Base-by-base conservation (phyloP, 1,139 yeast genomes). In the Pichia sorboxylosa region DNA sequence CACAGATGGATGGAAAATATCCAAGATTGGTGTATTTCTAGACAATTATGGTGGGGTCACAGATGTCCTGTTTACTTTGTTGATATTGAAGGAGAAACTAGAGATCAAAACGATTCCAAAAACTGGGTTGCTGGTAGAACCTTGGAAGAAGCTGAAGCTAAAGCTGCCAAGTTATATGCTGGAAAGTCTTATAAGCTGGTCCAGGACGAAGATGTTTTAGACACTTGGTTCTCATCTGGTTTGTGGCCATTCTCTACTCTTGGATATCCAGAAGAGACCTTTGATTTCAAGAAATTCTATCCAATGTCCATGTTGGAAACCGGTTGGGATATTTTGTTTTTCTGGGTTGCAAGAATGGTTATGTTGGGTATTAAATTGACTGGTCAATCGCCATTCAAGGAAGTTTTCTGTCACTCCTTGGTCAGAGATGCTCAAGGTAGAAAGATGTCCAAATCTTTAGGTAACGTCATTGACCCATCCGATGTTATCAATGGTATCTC, bases 11-110 rank as follows among this genome's bases (percentile, higher is more conserved):
- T 90, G 59, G 93, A 79, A 56, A 83, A 85, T 59, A 81, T 87
- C 46, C 97, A 92, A 65, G 98, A 90, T 64, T 90, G 98, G 98
- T 90, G 98, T 76, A 85, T 90, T 44, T 90, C 97, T 20, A 82
- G 98, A 63, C 98, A 90, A 66, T 72, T 90, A 52, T 90, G 98
- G 98, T 90, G 98, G 98, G 98, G 98, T 45, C 98, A 90, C 64
- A 77, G 97, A 64, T 84, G 95, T 61, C 98, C 98, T 17, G 95
- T 83, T 31, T 90, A 92, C 63, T 84, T 84, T 48, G 84, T 87
- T 41, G 64, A 67, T 34, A 63, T 84, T 38, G 95, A 84, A 53
- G 92, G 90, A 36, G 69, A 71, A 48, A 63, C 60, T 24, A 67
- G 70, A 42, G 80, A 73, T 49, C 56, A 61, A 39, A 62, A 68